Evolutionary conservation across 129 eudicot genomes (phyloP).

Genomic region (Rutidosis leptorrhynchoides): DNA sequence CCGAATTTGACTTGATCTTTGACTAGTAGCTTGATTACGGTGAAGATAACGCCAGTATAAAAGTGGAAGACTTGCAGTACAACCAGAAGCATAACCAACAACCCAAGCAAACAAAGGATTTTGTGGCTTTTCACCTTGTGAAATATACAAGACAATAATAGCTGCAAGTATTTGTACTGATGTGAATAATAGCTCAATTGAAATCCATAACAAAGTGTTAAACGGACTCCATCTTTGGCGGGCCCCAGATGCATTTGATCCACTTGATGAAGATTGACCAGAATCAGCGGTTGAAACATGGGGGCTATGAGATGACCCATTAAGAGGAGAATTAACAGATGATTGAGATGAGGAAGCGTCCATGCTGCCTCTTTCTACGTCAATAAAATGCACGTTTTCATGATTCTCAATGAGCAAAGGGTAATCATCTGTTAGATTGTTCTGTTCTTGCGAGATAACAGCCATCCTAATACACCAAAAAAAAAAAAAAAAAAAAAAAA

Average conservation of each 20-base stretch:
- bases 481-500: too few relatives aligned
- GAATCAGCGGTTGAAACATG: conserved; percentile 28
- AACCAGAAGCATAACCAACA: conserved; percentile 62
- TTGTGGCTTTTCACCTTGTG: conserved; percentile 56
- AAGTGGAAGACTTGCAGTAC: conserved; percentile 50
- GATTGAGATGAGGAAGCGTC: conserved; percentile 37
- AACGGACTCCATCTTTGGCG: conserved; percentile 64
- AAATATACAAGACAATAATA: conserved; percentile 40
- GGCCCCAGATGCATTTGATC: conserved; percentile 25
- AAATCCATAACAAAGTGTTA: conserved; percentile 52
- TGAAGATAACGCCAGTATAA: conserved; percentile 62
- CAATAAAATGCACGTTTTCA: conserved; percentile 41
- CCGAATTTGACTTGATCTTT: conserved; percentile 29
- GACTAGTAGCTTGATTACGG: conserved; percentile 42
- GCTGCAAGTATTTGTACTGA: conserved; percentile 52
- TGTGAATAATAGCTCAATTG: conserved; percentile 52
- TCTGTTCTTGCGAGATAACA: conserved; percentile 37
- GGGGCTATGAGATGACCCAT: conserved; percentile 25
- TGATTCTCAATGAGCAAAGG: conserved; percentile 49
- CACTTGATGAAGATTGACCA: conserved; percentile 33
- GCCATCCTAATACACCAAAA: conserved; percentile 41
- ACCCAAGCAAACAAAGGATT: conserved; percentile 69
- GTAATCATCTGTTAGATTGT: conserved; percentile 41
- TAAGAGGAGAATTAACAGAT: conserved; percentile 19
- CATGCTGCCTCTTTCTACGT: conserved; percentile 39